A percentile compares a stretch with the other conserved stretches of the same genome.
Evolutionary conservation across 768 basidiomycete genomes (phyloP).

Genomic region (Leccinellum rugosiceps): DNA sequence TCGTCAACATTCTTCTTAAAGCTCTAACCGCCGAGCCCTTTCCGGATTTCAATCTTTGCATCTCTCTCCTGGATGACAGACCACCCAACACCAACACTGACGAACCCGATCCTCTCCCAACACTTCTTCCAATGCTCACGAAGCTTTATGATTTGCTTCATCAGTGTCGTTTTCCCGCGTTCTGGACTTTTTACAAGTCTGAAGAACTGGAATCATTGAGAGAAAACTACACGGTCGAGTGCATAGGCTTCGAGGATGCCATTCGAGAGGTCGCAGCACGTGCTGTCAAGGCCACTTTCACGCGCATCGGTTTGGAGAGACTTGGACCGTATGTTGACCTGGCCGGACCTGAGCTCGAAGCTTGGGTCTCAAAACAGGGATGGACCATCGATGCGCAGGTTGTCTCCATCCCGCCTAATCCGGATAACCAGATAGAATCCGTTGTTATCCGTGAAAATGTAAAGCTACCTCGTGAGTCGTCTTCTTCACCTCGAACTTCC

Average conservation of each 20-base stretch:
- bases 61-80: slow-evolving; percentile 86
- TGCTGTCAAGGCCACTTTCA: slow-evolving; percentile 77
- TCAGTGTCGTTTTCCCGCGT: slow-evolving; percentile 84
- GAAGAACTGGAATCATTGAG: slow-evolving; percentile 66
- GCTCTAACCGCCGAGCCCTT: slow-evolving; percentile 79
- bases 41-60: slow-evolving; percentile 92
- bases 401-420: slow-evolving; percentile 73
- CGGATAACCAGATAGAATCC: slow-evolving; percentile 85
- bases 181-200: slow-evolving; percentile 77
- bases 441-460: slow-evolving; percentile 82
- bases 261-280: slow-evolving; percentile 74
- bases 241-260: slow-evolving; percentile 79
- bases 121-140: slow-evolving; percentile 65
- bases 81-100: slow-evolving; percentile 53
- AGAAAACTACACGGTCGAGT: slow-evolving; percentile 85
- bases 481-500: background rate
- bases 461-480: slow-evolving; percentile 69
- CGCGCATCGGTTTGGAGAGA: slow-evolving; percentile 62
- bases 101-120: slow-evolving; percentile 78
- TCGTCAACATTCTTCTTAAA: slow-evolving; percentile 93
- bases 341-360: slow-evolving; percentile 56
- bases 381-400: slow-evolving; percentile 64
- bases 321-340: slow-evolving; percentile 72
- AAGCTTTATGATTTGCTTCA: slow-evolving; percentile 67
- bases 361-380: slow-evolving; percentile 60